Conservation (phyloP, 2,329 filamentous ascomycete genomes). For the Pestalotiopsis fici region DNA sequence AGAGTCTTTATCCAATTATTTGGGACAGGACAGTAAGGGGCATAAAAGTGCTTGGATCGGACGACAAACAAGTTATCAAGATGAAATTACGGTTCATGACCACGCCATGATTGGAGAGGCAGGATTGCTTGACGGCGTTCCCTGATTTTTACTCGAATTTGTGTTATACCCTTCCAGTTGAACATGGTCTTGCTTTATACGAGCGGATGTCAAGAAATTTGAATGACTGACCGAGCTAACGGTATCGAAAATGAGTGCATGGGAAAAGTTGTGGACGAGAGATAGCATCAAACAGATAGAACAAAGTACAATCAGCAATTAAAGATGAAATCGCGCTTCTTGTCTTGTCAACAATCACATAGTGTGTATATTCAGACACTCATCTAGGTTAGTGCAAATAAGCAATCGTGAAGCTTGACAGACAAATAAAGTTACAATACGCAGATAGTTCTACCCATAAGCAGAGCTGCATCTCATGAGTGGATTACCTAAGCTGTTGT, state of each 20-base stretch:
- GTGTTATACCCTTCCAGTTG: neutral
- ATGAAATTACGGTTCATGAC: no score
- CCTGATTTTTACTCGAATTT: neutral
- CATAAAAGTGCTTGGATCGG: no score
- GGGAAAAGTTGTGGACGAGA: no score
- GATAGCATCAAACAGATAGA: neutral
- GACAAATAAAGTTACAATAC: neutral
- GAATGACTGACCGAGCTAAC: no score
- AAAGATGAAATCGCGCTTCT: no score
- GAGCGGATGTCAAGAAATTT: no score
- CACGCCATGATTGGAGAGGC: neutral
- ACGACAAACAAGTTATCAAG: no score
- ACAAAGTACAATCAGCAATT: neutral
- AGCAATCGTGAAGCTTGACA: neutral
- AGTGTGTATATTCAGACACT: no score
- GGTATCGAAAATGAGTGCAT: no score
- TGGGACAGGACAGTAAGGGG: neutral
- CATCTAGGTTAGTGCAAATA: neutral
- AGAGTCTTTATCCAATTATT: neutral
- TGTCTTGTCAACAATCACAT: neutral
- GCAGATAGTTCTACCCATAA: no score
- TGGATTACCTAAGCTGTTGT: no score
- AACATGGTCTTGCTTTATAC: neutral
- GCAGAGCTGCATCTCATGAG: no score
- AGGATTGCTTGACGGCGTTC: neutral